Conservation (phyloP, 2,329 filamentous ascomycete species). For the Neonectria faginata region DNA sequence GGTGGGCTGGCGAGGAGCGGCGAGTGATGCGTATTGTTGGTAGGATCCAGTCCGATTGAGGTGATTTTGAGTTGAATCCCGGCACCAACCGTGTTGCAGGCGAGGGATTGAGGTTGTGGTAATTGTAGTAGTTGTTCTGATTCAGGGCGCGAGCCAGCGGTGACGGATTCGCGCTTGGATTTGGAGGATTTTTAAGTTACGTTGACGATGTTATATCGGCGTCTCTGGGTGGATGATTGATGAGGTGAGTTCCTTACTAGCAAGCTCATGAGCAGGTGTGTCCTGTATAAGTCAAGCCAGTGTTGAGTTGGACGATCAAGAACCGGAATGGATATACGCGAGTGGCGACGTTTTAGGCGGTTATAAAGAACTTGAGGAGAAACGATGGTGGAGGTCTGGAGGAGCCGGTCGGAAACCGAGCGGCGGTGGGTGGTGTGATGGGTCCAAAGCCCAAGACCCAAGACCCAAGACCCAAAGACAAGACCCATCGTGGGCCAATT, state of each 20-base stretch:
- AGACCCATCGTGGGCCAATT: conserved; percentile 44
- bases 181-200: conserved; percentile 29
- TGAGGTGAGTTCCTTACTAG: conserved; percentile 42
- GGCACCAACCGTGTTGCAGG: conserved; percentile 16
- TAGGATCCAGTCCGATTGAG: conserved; percentile 3
- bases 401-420: conserved; percentile 46
- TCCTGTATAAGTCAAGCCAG: conserved; percentile 33
- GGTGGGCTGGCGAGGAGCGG: conserved; percentile 21
- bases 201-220: conserved; percentile 39
- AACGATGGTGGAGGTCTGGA: conserved; percentile 32
- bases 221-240: conserved; percentile 33
- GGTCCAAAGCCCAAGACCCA: conserved; percentile 25
- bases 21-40: conserved; percentile 21
- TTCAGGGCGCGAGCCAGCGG: conserved; percentile 22
- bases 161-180: conserved; percentile 19
- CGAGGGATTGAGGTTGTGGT: conserved; percentile 19
- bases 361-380: conserved; percentile 42
- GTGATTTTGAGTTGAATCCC: conserved; percentile 10
- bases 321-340: conserved; percentile 15
- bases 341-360: conserved; percentile 43
- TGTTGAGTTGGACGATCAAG: conserved; percentile 26
- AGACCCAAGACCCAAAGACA: not conserved
- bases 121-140: conserved; percentile 21
- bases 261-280: conserved; percentile 43
- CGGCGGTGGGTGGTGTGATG: conserved; percentile 47